Conservation (phyloP, 2,329 filamentous ascomycete genomes). For the Fusarium sp. region DNA sequence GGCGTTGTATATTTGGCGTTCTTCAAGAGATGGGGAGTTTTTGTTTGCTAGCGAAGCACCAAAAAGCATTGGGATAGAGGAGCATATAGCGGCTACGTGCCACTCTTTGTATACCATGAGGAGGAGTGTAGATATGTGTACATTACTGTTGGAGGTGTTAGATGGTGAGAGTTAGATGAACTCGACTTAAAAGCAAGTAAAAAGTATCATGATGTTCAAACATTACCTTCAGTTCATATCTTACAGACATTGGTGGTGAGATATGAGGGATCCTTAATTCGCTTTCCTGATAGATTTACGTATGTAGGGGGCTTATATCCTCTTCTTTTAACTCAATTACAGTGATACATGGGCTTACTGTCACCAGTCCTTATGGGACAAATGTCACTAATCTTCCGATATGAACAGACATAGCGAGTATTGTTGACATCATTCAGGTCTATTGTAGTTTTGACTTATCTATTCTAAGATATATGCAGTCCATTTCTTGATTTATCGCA, state of each 20-base stretch:
- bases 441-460: constrained; percentile 26
- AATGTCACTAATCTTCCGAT: neutral
- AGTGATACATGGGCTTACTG: too few species aligned
- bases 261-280: neutral
- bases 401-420: neutral
- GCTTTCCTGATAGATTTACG: too few species aligned
- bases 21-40: constrained; percentile 24
- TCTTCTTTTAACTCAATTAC: too few species aligned
- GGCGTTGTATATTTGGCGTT: constrained; percentile 38
- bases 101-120: constrained; percentile 34
- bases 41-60: constrained; percentile 19
- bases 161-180: neutral
- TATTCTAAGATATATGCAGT: constrained; percentile 9
- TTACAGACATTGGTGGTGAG: neutral
- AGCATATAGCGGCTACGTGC: constrained; percentile 6
- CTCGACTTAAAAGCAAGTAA: neutral
- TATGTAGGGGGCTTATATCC: too few species aligned
- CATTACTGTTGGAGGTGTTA: constrained; percentile 25
- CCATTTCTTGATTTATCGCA: constrained; percentile 74
- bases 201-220: constrained; percentile 11
- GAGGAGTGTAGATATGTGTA: constrained; percentile 42
- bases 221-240: neutral
- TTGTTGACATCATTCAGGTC: neutral
- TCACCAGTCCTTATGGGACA: too few species aligned
- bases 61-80: constrained; percentile 42